Base-by-base conservation (phyloP, 257 asterid species). In the Lycium ferocissimum region DNA sequence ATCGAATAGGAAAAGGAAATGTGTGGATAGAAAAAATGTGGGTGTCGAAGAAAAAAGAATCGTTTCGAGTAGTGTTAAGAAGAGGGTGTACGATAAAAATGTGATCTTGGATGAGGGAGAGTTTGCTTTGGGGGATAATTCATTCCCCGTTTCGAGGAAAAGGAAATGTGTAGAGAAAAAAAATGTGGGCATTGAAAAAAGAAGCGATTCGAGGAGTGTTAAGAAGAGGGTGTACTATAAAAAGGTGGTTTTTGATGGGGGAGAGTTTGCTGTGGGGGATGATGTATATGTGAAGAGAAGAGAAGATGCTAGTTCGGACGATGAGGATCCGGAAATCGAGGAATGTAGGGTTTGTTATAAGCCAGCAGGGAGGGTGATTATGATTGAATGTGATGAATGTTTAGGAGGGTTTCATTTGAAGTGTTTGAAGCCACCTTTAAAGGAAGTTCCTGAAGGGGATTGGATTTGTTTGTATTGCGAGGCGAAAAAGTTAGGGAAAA, bases 321-420 rank as follows among this genome's bases (percentile, higher is more conserved):
- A 90, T 13, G 97, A 95, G 81, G 95, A 93, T 15, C 98, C 94
- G 12, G 97, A 87, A 72, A 90, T 84, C 73, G 99, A 96, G 91
- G 99, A 95, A 87, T 96, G 99, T 82, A 86, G 94, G 86, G 90
- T 95, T 72, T 95, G 99, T 80, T 94, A 93, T 63, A 95, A 88
- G 92, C 91, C 93, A 37, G 90, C 94, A 66, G 98, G 98, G 69
- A 90, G 33, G 79, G 87, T 85, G 49, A 73, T 95, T 78, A 91
- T 95, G 98, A 90, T 95, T 61, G 99, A 96, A 88, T 96, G 98
- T 84, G 99, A 95, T 82, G 97, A 94, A 80, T 96, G 99, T 84
- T 92, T 96, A 91, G 95, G 93, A 89, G 99, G 99, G 45, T 95
- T 93, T 90, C 99, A 96, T 88, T 89, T 95, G 88, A 94, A 89